phyloP scores from a whole-genome alignment of 2,329 filamentous ascomycete species.

The Xylariaceae sp. region DNA sequence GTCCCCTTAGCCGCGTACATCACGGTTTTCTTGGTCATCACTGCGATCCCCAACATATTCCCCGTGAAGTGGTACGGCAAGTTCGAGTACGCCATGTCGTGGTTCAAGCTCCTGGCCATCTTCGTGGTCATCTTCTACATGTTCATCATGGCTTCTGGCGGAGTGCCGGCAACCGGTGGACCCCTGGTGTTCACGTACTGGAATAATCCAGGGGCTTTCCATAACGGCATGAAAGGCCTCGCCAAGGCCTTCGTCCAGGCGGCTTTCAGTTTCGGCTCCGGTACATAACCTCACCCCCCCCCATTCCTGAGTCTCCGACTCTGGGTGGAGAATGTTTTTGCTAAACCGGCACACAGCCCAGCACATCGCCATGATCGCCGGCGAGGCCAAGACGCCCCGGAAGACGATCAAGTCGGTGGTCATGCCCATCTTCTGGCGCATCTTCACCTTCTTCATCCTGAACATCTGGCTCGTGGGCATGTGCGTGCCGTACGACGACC shows the following conservation, averaged over 20 bases:
- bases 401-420: background rate
- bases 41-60: background rate
- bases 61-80: background rate
- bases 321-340: no score
- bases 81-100: background rate
- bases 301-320: no score
- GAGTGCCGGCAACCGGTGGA: background rate
- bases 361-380: background rate
- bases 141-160: background rate
- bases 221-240: conserved; percentile 1
- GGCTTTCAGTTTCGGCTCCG: background rate
- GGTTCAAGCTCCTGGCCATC: background rate
- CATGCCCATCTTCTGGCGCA: background rate
- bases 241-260: background rate
- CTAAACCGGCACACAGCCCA: background rate
- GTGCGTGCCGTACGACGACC: background rate
- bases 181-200: conserved; percentile 1
- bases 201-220: background rate
- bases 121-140: conserved; percentile 1
- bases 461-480: background rate
- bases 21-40: background rate
- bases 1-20: background rate
- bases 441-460: background rate
- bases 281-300: no score
- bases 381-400: background rate